Base-by-base conservation (phyloP, 805 yeast genomes). In the Saturnispora serradocipensis region DNA sequence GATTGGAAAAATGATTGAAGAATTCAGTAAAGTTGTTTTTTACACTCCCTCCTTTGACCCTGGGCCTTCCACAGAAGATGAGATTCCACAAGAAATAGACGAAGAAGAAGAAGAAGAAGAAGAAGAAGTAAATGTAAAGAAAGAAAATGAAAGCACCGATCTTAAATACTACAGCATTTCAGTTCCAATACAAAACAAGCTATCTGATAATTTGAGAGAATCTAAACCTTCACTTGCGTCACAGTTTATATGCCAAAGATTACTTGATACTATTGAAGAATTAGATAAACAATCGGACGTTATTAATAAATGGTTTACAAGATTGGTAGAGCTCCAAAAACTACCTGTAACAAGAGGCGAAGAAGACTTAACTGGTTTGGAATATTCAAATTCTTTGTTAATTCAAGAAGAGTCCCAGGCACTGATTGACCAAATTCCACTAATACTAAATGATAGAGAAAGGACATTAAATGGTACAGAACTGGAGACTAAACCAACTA, bases 391-490 rank as follows among this genome's bases (percentile, higher is more conserved):
- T 4, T 82, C 95, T 0, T 70, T 91, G 46, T 78, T 80, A 42
- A 82, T 78, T 45, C 98, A 91, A 64, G 95, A 85, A 53, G 73
- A 76, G 53, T 84, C 84, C 0, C 78, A 80, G 40, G 73, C 78
- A 0, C 74, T 79, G 52, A 68, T 86, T 53, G 80, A 78, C 48
- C 75, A 78, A 18, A 53, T 86, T 7, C 79, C 80, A 50, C 66
- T 70, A 45, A 60, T 73, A 3, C 57, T 81, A 32, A 64, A 60
- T 28, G 82, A 78, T 56, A 63, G 84, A 51, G 75, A 67, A 24
- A 52, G 56, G 3, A 56, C 70, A 1, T 40, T 75, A 2, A 59
- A 59, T 40, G 67, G 72, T 1, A 57, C 61, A 4, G 64, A 61
- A 16, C 63, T 57, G 28, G 44, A 51, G 28, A 13, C 45, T 13